Evolutionary conservation across 495 filamentous ascomycete species (phyloP), one percentile per base, ranked within the genome.

Genomic region (Hypoxylon trugodes): DNA sequence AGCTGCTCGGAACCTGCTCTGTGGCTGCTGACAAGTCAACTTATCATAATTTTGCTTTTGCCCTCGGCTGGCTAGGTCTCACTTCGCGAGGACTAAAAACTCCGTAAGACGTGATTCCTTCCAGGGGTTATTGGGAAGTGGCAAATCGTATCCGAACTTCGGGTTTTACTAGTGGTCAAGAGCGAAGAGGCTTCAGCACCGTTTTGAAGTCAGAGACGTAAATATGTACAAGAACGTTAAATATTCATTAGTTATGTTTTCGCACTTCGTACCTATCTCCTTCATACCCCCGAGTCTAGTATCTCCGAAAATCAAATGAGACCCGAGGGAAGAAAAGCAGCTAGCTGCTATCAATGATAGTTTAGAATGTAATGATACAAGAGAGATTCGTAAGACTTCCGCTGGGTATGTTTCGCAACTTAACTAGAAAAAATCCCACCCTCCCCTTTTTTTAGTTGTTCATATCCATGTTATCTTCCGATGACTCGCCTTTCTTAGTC

Each of bases 311-410:
- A 18, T 47, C 21, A 43, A 60, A 41, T 33, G n/a, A 47, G 16
- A 43, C 25, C 63, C 48, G 42, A 46, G 49, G 19, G 10, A 18
- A 36, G n/a, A n/a, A 68, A 65, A 64, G 36, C 41, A 63, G 62
- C 42, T 56, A 51, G 61, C 62, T 53, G 55, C 48, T 42, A 46
- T 65, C 59, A 77, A 73, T 41, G 73, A 76, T 65, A 65, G 75
- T 75, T 50, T 49, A 69, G 69, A 75, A 70, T 10, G 25, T 65
- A 76, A 67, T 70, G 57, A 54, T 74, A 74, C 70, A 73, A n/a
- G 40, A n/a, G 13, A 54, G 25, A 66, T 26, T 56, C 52, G n/a
- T 56, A 16, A 64, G 38, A 49, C 2, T 56, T 50, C 69, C 63
- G 30, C 59, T 24, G 13, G n/a, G 25, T 19, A 12, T 36, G 12